phyloP scores from a whole-genome alignment of 768 basidiomycete genomes.

The Amanita jacksonii region DNA sequence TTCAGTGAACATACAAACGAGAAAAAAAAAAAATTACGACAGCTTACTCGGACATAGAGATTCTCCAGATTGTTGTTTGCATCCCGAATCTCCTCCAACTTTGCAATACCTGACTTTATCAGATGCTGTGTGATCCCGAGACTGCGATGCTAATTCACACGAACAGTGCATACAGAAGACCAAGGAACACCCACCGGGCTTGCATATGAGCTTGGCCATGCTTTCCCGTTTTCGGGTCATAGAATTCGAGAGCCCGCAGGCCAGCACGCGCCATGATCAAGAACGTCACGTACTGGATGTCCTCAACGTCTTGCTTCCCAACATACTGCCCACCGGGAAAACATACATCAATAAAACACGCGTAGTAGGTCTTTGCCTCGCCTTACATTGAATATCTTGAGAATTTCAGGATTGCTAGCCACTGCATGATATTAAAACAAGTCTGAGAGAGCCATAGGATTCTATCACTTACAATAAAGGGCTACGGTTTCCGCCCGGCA shows the following conservation, averaged over 20 bases:
- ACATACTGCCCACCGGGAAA: conserved; percentile 39
- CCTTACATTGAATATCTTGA: conserved; percentile 71
- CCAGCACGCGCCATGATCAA: conserved; percentile 82
- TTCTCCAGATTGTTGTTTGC: conserved; percentile 52
- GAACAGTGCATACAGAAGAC: conserved; percentile 7
- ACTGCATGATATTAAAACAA: conserved; percentile 30
- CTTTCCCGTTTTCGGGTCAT: conserved; percentile 70
- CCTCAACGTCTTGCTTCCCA: conserved; percentile 57
- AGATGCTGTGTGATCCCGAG: conserved; percentile 79
- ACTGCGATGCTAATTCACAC: conserved; percentile 24
- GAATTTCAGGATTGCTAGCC: conserved; percentile 63
- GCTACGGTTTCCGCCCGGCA: conserved; percentile 88
- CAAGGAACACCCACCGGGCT: conserved; percentile 47
- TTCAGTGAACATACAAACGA: neutral
- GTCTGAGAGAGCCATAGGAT: neutral
- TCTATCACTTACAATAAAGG: conserved; percentile 50
- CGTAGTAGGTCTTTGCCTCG: too few relatives aligned
- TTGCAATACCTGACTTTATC: conserved; percentile 59
- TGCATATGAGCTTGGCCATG: conserved; percentile 92
- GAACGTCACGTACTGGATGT: conserved; percentile 76
- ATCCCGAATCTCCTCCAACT: conserved; percentile 58
- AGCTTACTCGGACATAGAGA: conserved; percentile 55
- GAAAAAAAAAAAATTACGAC: neutral
- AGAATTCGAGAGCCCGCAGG: conserved; percentile 71
- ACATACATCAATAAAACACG: neutral